Percentiles rank a stretch among this genome's conserved stretches.
Evolutionary conservation across 2,329 filamentous ascomycete genomes (phyloP).

Genomic region (Pseudogymnoascus sp.): DNA sequence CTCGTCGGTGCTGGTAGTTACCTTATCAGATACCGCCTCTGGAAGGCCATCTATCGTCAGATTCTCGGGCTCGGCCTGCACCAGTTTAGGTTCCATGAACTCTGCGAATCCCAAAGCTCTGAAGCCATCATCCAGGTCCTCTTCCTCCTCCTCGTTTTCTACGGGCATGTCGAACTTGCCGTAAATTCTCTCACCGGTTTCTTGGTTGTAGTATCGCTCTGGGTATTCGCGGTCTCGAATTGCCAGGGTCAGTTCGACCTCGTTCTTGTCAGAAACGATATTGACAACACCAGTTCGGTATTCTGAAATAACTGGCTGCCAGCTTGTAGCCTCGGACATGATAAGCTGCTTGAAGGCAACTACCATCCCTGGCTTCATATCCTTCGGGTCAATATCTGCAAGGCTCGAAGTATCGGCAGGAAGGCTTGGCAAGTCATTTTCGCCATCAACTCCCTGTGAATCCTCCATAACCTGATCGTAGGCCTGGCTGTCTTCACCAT

Average conservation of each 20-base stretch:
- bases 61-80: conserved; percentile 37
- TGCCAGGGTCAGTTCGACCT: conserved; percentile 57
- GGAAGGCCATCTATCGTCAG: conserved; percentile 19
- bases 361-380: conserved; percentile 51
- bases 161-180: conserved; percentile 69
- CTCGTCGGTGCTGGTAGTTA: conserved; percentile 9
- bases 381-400: conserved; percentile 38
- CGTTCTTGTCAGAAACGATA: conserved; percentile 43
- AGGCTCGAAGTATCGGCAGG: conserved; percentile 50
- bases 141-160: conserved; percentile 47
- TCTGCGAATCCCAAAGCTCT: conserved; percentile 53
- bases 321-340: conserved; percentile 53
- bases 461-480: conserved; percentile 22
- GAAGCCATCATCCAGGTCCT: conserved; percentile 47
- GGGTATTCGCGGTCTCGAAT: conserved; percentile 55
- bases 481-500: conserved; percentile 17
- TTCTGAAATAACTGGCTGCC: conserved; percentile 55
- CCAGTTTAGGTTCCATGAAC: conserved; percentile 59
- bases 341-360: conserved; percentile 61
- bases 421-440: conserved; percentile 56
- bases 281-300: conserved; percentile 60
- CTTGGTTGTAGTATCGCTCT: conserved; percentile 53
- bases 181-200: conserved; percentile 65
- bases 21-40: conserved; percentile 2
- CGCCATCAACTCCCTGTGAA: conserved; percentile 25